These are phyloP conservation scores for Periconia macrospinosa DNA, from an alignment of 2,329 filamentous ascomycete genomes.

Conservation along the genomic window DNA sequence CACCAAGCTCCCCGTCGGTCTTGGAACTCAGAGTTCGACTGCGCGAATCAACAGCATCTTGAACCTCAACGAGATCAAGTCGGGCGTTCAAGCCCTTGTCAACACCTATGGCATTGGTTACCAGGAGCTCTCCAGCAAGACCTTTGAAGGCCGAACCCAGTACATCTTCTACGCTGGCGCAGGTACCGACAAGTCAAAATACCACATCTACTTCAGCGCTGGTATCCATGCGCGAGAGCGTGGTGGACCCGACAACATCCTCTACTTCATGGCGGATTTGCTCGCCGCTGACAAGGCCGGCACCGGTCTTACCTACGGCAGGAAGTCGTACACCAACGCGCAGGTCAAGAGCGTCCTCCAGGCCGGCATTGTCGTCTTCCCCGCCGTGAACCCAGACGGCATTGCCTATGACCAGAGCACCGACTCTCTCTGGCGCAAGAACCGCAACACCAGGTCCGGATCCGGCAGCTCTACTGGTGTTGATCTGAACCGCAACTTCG, in stretches of 20 bases:
- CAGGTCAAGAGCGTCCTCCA: constrained; percentile 57
- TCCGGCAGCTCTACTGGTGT: constrained; percentile 32
- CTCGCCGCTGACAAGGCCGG: constrained; percentile 55
- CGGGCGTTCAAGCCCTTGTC: constrained; percentile 49
- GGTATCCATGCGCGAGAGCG: constrained; percentile 62
- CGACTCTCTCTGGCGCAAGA: constrained; percentile 41
- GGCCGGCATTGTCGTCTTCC: constrained; percentile 57
- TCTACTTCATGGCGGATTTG: constrained; percentile 62
- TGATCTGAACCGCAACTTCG: constrained; percentile 48
- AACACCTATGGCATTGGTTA: constrained; percentile 43
- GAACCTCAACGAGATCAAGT: constrained; percentile 50
- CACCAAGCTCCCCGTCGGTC: constrained; percentile 43
- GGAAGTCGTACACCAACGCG: constrained; percentile 54
- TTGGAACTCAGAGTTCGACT: constrained; percentile 36
- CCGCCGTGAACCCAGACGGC: constrained; percentile 40
- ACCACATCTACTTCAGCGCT: constrained; percentile 56
- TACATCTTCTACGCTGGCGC: constrained; percentile 46
- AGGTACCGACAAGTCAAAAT: constrained; percentile 45
- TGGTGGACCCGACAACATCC: constrained; percentile 58
- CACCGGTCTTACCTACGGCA: constrained; percentile 56
- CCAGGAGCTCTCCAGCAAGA: constrained; percentile 49
- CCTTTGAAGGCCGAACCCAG: constrained; percentile 47
- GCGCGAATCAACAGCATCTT: constrained; percentile 46
- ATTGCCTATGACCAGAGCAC: constrained; percentile 38
- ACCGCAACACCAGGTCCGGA: constrained; percentile 45